These are phyloP conservation scores for Skeletonema potamos DNA, from an alignment of 108 stramenopile genomes.

Conservation along the genomic window DNA sequence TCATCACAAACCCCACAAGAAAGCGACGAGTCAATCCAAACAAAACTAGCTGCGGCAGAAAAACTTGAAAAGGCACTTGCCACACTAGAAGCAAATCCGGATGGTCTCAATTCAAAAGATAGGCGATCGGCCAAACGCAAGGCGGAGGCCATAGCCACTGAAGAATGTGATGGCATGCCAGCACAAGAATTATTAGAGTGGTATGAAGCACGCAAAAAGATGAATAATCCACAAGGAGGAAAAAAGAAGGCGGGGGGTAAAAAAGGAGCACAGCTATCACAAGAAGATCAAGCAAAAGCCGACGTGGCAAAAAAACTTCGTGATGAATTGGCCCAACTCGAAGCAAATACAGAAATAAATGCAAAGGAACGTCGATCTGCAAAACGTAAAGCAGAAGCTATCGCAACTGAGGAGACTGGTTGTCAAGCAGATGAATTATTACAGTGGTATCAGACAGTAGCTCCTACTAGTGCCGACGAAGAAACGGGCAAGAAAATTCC, in stretches of 20 bases:
- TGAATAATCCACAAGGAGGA: not conserved
- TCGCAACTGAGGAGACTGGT: slow-evolving; percentile 63
- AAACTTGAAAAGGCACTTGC: slow-evolving; percentile 11
- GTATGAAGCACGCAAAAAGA: slow-evolving; percentile 12
- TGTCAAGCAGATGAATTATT: not conserved
- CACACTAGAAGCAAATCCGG: slow-evolving; percentile 21
- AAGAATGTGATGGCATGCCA: slow-evolving; percentile 21
- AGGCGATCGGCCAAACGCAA: slow-evolving; percentile 50
- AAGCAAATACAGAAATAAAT: slow-evolving; percentile 44
- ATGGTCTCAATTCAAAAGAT: slow-evolving; percentile 45
- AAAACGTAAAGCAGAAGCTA: slow-evolving; percentile 76
- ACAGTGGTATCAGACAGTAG: slow-evolving; percentile 27
- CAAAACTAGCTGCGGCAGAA: slow-evolving; percentile 19
- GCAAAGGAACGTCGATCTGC: slow-evolving; percentile 76
- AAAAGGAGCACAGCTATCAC: not conserved
- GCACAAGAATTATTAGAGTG: slow-evolving; percentile 18
- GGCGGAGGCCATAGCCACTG: slow-evolving; percentile 46
- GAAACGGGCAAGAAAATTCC: slow-evolving; percentile 42
- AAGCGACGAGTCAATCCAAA: slow-evolving; percentile 15
- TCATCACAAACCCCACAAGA: slow-evolving; percentile 13
- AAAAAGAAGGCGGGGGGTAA: not conserved
- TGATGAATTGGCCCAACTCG: slow-evolving; percentile 44
- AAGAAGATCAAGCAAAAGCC: slow-evolving; percentile 22
- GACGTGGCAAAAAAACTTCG: slow-evolving; percentile 39
- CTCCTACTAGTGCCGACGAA: slow-evolving; percentile 2